These are phyloP conservation scores for Lachnellula subtilissima DNA, from an alignment of 2,329 filamentous ascomycete species.

Conservation along the genomic window DNA sequence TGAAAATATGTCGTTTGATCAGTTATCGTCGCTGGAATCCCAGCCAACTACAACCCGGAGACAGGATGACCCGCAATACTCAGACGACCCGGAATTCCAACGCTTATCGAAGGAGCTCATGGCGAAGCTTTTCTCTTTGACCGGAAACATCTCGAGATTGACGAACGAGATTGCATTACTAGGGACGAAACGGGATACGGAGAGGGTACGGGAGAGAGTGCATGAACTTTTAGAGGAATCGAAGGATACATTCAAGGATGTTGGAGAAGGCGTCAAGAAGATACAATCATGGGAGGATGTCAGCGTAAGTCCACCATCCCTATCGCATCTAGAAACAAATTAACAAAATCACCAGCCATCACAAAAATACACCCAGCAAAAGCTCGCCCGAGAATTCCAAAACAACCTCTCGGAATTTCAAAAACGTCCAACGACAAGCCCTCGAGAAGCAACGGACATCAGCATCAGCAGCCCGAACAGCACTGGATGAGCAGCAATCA, in stretches of 20 bases:
- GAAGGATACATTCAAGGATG: conserved; percentile 79
- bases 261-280: conserved; percentile 90
- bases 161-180: conserved; percentile 79
- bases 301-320: conserved; percentile 52
- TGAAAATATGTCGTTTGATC: conserved; percentile 79
- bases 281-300: conserved; percentile 82
- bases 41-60: conserved; percentile 64
- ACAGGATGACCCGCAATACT: conserved; percentile 68
- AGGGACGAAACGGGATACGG: conserved; percentile 86
- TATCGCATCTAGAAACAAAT: conserved; percentile 12
- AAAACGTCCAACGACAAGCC: conserved; percentile 76
- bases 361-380: conserved; percentile 95
- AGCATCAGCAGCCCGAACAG: conserved; percentile 74
- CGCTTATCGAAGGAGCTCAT: conserved; percentile 76
- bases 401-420: conserved; percentile 88
- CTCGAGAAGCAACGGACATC: conserved; percentile 90
- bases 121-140: conserved; percentile 83
- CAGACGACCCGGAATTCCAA: conserved; percentile 90
- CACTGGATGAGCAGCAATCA: conserved; percentile 58
- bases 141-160: conserved; percentile 80
- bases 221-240: conserved; percentile 85
- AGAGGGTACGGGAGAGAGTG: conserved; percentile 84
- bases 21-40: conserved; percentile 78
- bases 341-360: conserved; percentile 57
- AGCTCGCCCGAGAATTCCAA: conserved; percentile 90